Evolutionary conservation across 495 filamentous ascomycete genomes (phyloP).

Genomic region (Rusavskia elegans): DNA sequence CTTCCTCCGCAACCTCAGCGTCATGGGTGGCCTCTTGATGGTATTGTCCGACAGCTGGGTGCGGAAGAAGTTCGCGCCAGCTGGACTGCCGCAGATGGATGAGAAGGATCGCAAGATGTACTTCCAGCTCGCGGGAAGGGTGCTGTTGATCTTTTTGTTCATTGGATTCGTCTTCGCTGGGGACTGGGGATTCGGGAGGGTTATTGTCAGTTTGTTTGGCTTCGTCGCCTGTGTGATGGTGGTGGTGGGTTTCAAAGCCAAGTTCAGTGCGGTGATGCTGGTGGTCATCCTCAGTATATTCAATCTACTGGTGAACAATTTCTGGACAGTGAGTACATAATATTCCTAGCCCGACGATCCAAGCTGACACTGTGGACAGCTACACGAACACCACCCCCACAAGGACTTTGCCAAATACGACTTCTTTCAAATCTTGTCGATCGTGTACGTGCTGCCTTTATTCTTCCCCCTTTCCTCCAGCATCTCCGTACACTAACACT

Average conservation of each 20-base stretch:
- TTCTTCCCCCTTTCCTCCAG: not conserved
- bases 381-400: conserved; percentile 94
- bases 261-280: conserved; percentile 88
- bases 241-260: conserved; percentile 97
- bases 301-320: conserved; percentile 97
- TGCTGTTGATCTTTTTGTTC: conserved; percentile 95
- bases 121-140: conserved; percentile 90
- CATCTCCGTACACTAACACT: conserved; percentile 1
- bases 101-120: conserved; percentile 99
- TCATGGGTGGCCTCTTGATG: conserved; percentile 94
- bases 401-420: conserved; percentile 99
- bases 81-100: conserved; percentile 80
- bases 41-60: conserved; percentile 96
- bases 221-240: conserved; percentile 95
- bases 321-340: conserved; percentile 78
- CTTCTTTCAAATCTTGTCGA: conserved; percentile 98
- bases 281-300: conserved; percentile 92
- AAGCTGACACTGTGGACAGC: conserved; percentile 32
- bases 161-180: conserved; percentile 91
- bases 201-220: conserved; percentile 68
- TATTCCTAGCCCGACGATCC: not conserved
- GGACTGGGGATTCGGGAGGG: conserved; percentile 73
- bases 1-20: conserved; percentile 95
- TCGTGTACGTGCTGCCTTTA: conserved; percentile 49
- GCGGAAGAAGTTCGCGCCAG: conserved; percentile 91